Evolutionary conservation across 345 rosid genomes (phyloP).

Genomic region (Carallia brachiata): DNA sequence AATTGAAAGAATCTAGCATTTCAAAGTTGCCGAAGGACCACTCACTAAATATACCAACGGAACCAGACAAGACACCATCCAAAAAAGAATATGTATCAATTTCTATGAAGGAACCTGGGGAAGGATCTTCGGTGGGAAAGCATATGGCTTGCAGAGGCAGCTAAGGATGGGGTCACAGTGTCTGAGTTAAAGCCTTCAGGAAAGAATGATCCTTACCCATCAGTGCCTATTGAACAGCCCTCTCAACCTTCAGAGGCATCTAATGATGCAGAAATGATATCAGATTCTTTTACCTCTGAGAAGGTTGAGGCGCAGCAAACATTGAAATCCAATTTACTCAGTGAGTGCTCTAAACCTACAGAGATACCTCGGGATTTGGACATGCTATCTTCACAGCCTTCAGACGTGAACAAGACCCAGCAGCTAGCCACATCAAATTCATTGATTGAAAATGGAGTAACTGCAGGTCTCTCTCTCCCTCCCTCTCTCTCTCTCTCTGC

Average conservation of each 20-base stretch:
- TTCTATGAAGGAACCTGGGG: constrained; percentile 31
- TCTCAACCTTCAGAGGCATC: constrained; percentile 29
- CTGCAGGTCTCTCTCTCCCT: constrained; percentile 34
- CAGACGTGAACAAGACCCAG: constrained; percentile 24
- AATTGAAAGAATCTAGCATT: constrained; percentile 35
- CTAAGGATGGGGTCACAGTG: constrained; percentile 9
- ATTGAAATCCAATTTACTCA: constrained; percentile 26
- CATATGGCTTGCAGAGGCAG: constrained; percentile 5
- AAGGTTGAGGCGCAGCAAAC: constrained; percentile 39
- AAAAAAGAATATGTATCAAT: constrained; percentile 20
- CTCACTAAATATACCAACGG: constrained; percentile 17
- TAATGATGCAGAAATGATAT: constrained; percentile 39
- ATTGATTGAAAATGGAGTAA: constrained; percentile 27
- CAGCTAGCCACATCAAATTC: constrained; percentile 17
- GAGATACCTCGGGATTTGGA: constrained; percentile 41
- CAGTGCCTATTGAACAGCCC: constrained; percentile 31
- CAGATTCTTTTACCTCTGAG: constrained; percentile 37
- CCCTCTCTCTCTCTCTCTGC: not conserved
- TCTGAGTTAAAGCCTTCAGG: constrained; percentile 4
- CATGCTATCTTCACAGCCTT: constrained; percentile 35
- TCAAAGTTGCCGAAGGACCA: constrained; percentile 27
- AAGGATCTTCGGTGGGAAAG: constrained; percentile 22
- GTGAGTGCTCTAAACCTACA: constrained; percentile 27
- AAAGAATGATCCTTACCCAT: constrained; percentile 9
- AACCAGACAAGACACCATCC: constrained; percentile 26